Percentiles rank a stretch among this genome's conserved stretches.
Conservation (phyloP, 129 eudicot species). For the Chrysanthemum lavandulifolium region DNA sequence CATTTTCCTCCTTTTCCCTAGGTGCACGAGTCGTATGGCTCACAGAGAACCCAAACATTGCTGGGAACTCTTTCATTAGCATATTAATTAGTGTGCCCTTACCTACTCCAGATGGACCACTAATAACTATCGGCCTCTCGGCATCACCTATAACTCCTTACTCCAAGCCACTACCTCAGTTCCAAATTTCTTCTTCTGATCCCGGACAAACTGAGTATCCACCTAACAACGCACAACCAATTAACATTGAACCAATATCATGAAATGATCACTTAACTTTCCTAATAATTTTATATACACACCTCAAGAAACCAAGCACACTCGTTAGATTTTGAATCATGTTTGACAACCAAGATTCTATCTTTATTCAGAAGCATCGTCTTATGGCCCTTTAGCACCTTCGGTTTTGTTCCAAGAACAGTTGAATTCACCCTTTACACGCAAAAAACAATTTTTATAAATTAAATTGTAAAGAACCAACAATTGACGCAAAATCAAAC, state of each 20-base stretch:
- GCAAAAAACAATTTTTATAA: conserved; percentile 8
- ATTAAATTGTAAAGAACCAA: not conserved
- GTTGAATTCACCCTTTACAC: conserved; percentile 64
- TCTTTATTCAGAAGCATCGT: conserved; percentile 52
- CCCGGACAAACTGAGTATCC: conserved; percentile 63
- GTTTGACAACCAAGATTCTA: conserved; percentile 66
- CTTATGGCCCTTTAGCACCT: conserved; percentile 47
- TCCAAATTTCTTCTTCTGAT: conserved; percentile 54
- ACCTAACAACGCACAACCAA: conserved; percentile 39
- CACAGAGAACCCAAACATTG: conserved; percentile 90
- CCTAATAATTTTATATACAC: conserved; percentile 2
- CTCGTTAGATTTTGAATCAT: conserved; percentile 45
- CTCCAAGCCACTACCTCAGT: conserved; percentile 88
- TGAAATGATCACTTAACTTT: conserved; percentile 6
- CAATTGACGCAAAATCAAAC: conserved; percentile 19
- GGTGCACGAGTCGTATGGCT: conserved; percentile 98
- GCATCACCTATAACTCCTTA: conserved; percentile 67
- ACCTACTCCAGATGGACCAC: conserved; percentile 98
- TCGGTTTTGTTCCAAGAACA: conserved; percentile 79
- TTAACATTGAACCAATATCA: not conserved
- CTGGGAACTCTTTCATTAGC: conserved; percentile 81
- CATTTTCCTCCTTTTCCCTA: conserved; percentile 72
- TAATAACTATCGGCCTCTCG: conserved; percentile 77
- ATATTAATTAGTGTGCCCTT: conserved; percentile 85
- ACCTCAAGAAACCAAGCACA: conserved; percentile 97